phyloP scores from a whole-genome alignment of 2,329 filamentous ascomycete genomes.

The Monosporascus sp. region DNA sequence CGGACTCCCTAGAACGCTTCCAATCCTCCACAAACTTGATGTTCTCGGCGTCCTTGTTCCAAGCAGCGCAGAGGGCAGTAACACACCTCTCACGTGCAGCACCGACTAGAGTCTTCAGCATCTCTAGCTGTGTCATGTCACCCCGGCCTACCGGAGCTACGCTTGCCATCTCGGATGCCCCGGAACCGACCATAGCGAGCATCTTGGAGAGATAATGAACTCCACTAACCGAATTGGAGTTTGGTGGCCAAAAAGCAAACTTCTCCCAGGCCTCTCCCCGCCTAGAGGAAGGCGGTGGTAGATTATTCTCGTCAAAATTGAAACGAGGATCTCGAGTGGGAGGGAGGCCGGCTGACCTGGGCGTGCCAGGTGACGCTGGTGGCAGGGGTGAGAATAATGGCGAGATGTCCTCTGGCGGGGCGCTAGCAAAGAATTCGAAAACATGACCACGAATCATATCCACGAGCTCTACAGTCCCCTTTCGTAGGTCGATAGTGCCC shows the following conservation, averaged over 20 bases:
- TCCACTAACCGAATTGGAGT: conserved; percentile 87
- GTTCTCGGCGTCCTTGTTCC: conserved; percentile 90
- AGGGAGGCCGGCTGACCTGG: conserved; percentile 49
- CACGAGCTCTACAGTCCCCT: conserved; percentile 76
- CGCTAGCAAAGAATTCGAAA: conserved; percentile 76
- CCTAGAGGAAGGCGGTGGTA: conserved; percentile 71
- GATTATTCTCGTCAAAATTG: conserved; percentile 70
- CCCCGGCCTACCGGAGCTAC: conserved; percentile 59
- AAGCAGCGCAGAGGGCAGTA: conserved; percentile 79
- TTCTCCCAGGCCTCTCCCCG: conserved; percentile 86
- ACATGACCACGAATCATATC: conserved; percentile 76
- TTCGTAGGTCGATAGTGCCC: conserved; percentile 66
- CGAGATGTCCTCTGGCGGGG: conserved; percentile 87
- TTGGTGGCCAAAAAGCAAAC: conserved; percentile 92
- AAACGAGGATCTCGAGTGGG: conserved; percentile 68
- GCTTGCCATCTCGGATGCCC: conserved; percentile 77
- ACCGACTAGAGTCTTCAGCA: conserved; percentile 69
- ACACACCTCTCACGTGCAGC: conserved; percentile 79
- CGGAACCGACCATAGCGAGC: conserved; percentile 76
- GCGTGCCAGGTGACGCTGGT: conserved; percentile 58
- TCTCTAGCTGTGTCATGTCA: conserved; percentile 58
- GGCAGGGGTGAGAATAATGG: conserved; percentile 78
- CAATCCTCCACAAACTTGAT: conserved; percentile 92
- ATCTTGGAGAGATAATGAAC: conserved; percentile 84
- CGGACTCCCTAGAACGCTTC: conserved; percentile 74